Conservation (phyloP, 2,329 filamentous ascomycete species). For the Fusarium sp. region DNA sequence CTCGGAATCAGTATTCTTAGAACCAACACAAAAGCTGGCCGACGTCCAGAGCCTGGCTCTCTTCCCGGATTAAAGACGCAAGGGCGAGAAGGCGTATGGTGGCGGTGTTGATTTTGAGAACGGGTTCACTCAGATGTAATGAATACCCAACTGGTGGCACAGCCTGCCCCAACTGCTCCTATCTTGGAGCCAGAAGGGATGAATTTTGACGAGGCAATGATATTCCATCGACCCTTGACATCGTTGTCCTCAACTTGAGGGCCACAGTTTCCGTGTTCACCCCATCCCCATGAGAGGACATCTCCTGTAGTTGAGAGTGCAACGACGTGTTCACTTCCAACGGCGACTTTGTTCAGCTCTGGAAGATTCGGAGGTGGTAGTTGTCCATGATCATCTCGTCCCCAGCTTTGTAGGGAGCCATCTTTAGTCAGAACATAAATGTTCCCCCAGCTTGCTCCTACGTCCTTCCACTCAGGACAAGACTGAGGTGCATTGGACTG, state of each 20-base stretch:
- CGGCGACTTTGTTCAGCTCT: constrained; percentile 71
- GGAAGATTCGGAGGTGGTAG: constrained; percentile 74
- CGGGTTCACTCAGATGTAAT: constrained; percentile 41
- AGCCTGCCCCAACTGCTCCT: constrained; percentile 80
- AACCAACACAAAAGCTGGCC: constrained; percentile 80
- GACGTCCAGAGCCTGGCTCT: constrained; percentile 67
- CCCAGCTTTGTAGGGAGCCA: constrained; percentile 77
- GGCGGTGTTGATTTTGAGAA: constrained; percentile 12
- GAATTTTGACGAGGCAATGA: constrained; percentile 69
- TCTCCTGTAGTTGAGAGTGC: constrained; percentile 73
- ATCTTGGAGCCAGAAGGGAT: constrained; percentile 65
- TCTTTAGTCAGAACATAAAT: constrained; percentile 76
- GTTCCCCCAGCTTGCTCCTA: constrained; percentile 85
- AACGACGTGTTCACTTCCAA: constrained; percentile 92
- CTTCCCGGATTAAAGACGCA: constrained; percentile 52
- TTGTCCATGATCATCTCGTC: constrained; percentile 87
- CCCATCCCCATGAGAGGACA: constrained; percentile 93
- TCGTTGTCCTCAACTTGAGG: constrained; percentile 71
- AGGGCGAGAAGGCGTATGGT: not conserved
- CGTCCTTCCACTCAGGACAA: constrained; percentile 71
- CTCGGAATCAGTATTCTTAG: constrained; percentile 57
- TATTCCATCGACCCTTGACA: constrained; percentile 76
- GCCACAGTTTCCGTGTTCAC: constrained; percentile 97
- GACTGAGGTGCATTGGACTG: constrained; percentile 65
- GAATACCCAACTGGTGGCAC: constrained; percentile 85